Evolutionary conservation across 2,329 filamentous ascomycete species (phyloP), one percentile per base, ranked within the genome.

Genomic region (Colletotrichum lini): DNA sequence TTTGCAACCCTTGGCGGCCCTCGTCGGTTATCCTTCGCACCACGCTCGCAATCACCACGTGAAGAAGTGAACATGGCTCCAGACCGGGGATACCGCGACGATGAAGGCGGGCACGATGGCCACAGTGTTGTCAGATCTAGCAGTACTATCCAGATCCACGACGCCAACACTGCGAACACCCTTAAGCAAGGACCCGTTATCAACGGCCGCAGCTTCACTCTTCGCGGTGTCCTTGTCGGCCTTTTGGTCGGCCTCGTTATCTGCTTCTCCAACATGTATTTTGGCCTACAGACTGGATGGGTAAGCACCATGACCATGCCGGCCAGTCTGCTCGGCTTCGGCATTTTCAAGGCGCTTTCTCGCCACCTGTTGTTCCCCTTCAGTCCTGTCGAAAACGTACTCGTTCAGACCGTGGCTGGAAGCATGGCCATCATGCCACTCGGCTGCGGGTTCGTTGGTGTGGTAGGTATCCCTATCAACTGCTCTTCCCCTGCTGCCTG

Each of bases 231-330:
- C 49, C 79, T 90, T 6, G 94, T 94, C 38, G 96, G 96, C 18
- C 86, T 97, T 7, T 84, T 89, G 4, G 96, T 99, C 73, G 96
- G 96, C 50, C 90, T 96, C 5, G 86, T 98, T 66, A 98, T 98
- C 78, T 96, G 94, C 79, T 98, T 98, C 80, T 97, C 94, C 63
- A 99, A 99, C 80, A 98, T 97, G 86, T 99, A 98, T 82, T 99
- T 99, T 80, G 96, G 96, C n/a, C 86, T 99, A 42, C 96, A 98
- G 83, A 97, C 94, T 38, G 85, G 86, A 73, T 88, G 86, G 86
- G 68, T 73, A 18, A 90, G 92, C 77, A 94, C 94, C 75, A 98
- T 99, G 96, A 94, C 94, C 18, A 98, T 99, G 95, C 96, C 96
- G 0, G 94, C 95, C 1, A 96, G 95, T 26, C 85, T 99, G 71